A percentile compares a stretch with the other conserved stretches of the same genome.
Conservation (phyloP, 139 green algal species). For the Micractinium sp. region DNA sequence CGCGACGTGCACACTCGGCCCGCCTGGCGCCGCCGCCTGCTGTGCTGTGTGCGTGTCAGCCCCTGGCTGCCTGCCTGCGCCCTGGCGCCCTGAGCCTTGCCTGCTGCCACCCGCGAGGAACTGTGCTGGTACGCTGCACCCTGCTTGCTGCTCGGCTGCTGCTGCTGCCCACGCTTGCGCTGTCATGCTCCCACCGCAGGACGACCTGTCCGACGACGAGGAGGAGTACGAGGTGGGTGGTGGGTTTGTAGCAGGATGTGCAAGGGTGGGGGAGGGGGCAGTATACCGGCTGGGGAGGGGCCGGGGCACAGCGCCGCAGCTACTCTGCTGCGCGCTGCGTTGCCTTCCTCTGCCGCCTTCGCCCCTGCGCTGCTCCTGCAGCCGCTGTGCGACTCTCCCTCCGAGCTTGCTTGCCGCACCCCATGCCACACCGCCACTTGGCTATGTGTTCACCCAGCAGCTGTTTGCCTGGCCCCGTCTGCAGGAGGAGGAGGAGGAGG, state of each 20-base stretch:
- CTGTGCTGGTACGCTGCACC: background rate
- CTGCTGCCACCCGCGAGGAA: background rate
- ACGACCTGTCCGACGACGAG: constrained; percentile 31
- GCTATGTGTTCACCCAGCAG: too few species aligned
- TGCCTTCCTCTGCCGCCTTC: too few species aligned
- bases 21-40: background rate
- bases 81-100: background rate
- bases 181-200: background rate
- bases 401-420: too few species aligned
- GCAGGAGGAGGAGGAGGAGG: constrained; percentile 35
- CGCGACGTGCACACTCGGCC: background rate
- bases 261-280: background rate
- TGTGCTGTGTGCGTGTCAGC: too few species aligned
- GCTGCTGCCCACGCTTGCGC: too few species aligned
- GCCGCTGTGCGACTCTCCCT: too few species aligned
- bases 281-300: too few species aligned
- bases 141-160: background rate
- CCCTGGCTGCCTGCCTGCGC: background rate
- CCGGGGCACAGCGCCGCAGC: too few species aligned
- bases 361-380: too few species aligned
- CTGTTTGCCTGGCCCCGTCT: too few species aligned
- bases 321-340: too few species aligned
- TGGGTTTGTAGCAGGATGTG: background rate
- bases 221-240: constrained; percentile 36
- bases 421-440: too few species aligned